Base-by-base conservation (phyloP, 768 basidiomycete species). In the Boletus vinaceobasis region DNA sequence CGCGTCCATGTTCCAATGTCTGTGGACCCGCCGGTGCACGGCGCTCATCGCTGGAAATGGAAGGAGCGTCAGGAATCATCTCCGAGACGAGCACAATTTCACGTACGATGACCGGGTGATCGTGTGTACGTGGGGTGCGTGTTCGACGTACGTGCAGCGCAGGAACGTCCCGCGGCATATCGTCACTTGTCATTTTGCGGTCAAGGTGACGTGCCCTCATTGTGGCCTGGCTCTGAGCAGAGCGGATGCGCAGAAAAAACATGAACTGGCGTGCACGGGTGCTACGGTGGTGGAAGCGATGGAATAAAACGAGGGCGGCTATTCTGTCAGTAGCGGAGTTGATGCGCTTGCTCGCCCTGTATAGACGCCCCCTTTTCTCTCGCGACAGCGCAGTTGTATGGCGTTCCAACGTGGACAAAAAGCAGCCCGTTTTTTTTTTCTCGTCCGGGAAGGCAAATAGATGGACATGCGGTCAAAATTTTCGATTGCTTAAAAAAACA, bases 111-210 rank as follows among this genome's bases (percentile, higher is more conserved):
- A 48, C 11, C 21, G 45, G n/a, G 31, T 1, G 38, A 43, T 57
- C 33, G 36, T 1, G 0, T 70, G 67, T 27, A 47, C 48, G 7
- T 69, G 67, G 67, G 40, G 33, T 6, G 50, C 29, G 0, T 69
- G 67, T 47, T 29, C 11, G 10, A 2, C 29, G 11, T 1, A 2
- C 5, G 60, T 69, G 55, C 67, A 70, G 44, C 61, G 66, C 26
- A 43, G 68, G 21, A 69, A 66, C 15, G 46, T 70, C 11, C 56
- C 67, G 4, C 54, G 67, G 1, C 67, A 69, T 29, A 64, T 69
- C 13, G 43, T 70, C 13, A 33, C 65, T 0, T 60, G 53, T 37
- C 67, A 69, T 14, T 17, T 69, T 6, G 68, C 44, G 53, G 46
- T 69, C 44, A 70, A 61, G 39, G 57, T 62, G 42, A 3, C 26